Evolutionary conservation across 441 rosid species (phyloP).

Genomic region (Gossypium davidsonii): DNA sequence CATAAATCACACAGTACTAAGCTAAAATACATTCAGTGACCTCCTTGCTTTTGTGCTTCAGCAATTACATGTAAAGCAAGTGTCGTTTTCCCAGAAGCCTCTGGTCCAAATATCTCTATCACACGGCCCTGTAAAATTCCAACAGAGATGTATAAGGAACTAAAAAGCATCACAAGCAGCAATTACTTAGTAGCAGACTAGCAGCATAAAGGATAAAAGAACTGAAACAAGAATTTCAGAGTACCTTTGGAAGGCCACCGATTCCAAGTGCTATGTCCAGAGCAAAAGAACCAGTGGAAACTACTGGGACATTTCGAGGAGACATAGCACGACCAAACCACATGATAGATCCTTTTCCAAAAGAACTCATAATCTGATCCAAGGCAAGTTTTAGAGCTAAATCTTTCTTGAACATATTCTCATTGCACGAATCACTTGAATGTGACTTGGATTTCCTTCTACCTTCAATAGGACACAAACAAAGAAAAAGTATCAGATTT

Average conservation of each 20-base stretch:
- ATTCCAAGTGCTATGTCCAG: slow-evolving; percentile 79
- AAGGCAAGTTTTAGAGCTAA: slow-evolving; percentile 81
- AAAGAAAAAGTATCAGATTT: background rate
- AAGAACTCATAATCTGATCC: slow-evolving; percentile 72
- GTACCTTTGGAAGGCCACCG: slow-evolving; percentile 88
- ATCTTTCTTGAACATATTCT: slow-evolving; percentile 71
- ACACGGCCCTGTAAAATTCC: slow-evolving; percentile 74
- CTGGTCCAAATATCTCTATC: slow-evolving; percentile 93
- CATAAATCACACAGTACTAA: background rate
- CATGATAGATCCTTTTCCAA: slow-evolving; percentile 90
- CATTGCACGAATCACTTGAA: slow-evolving; percentile 60
- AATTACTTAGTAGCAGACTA: background rate
- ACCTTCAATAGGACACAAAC: slow-evolving; percentile 34
- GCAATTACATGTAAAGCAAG: slow-evolving; percentile 93
- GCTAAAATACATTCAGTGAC: slow-evolving; percentile 27
- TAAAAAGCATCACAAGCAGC: slow-evolving; percentile 9
- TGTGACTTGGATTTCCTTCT: slow-evolving; percentile 63
- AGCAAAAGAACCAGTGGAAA: slow-evolving; percentile 83
- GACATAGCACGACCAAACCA: slow-evolving; percentile 78
- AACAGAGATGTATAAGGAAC: slow-evolving; percentile 19
- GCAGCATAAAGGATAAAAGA: background rate
- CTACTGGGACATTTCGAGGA: slow-evolving; percentile 60
- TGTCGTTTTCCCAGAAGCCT: slow-evolving; percentile 97
- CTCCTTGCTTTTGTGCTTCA: slow-evolving; percentile 95
- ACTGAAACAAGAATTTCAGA: slow-evolving; percentile 12